phyloP scores from a whole-genome alignment of 2,329 filamentous ascomycete species.

The Atkinsonella texensis region DNA sequence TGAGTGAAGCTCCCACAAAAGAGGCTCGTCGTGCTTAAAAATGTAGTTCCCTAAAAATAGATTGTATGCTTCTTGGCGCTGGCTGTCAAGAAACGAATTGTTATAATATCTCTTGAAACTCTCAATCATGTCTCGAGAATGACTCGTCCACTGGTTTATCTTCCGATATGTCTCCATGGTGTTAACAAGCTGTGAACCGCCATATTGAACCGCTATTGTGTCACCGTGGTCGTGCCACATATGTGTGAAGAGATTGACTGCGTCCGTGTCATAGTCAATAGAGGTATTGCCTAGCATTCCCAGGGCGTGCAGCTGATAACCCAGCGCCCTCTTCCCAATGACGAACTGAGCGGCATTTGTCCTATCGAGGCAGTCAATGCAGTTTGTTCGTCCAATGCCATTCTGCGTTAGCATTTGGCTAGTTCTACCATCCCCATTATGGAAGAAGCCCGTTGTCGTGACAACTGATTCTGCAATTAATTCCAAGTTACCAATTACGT shows the following conservation, averaged over 20 bases:
- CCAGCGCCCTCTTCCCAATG: constrained; percentile 86
- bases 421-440: constrained; percentile 67
- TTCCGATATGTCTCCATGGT: constrained; percentile 99
- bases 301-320: constrained; percentile 81
- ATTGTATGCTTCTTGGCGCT: constrained; percentile 95
- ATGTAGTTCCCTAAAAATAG: constrained; percentile 94
- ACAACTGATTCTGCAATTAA: constrained; percentile 81
- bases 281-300: constrained; percentile 70
- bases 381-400: constrained; percentile 88
- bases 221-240: constrained; percentile 99
- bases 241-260: constrained; percentile 89
- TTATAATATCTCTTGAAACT: constrained; percentile 99
- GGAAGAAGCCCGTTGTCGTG: constrained; percentile 81
- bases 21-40: constrained; percentile 73
- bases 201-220: constrained; percentile 95
- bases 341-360: constrained; percentile 98
- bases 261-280: constrained; percentile 89
- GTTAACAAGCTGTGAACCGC: constrained; percentile 93
- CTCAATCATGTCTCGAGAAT: constrained; percentile 97
- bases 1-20: constrained; percentile 91
- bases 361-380: constrained; percentile 92
- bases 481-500: constrained; percentile 89
- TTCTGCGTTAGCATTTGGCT: constrained; percentile 64
- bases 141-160: constrained; percentile 97
- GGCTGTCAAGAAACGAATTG: constrained; percentile 95